phyloP scores from a whole-genome alignment of 1,284 basidiomycete species.

The Meira miltonrushii region DNA sequence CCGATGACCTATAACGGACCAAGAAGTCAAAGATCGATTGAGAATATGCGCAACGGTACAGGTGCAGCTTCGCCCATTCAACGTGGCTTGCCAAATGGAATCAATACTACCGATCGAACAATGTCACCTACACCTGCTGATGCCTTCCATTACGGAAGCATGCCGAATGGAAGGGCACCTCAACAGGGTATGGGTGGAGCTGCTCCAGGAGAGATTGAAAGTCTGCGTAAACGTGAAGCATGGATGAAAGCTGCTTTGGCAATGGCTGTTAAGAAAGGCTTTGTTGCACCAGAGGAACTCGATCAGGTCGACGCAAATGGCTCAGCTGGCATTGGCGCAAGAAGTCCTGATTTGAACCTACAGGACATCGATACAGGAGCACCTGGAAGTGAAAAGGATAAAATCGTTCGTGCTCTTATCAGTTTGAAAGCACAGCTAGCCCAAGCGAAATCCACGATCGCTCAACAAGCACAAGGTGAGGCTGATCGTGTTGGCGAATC shows the following conservation, averaged over 20 bases:
- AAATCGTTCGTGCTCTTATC: slow-evolving; percentile 69
- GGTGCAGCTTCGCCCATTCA: slow-evolving; percentile 2
- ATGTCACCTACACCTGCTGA: slow-evolving; percentile 23
- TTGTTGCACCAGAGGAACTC: slow-evolving; percentile 62
- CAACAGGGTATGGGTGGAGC: slow-evolving; percentile 1
- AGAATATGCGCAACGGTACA: slow-evolving; percentile 35
- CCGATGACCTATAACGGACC: slow-evolving; percentile 25
- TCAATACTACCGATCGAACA: slow-evolving; percentile 20
- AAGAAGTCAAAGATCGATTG: slow-evolving; percentile 38
- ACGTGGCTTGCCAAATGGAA: slow-evolving; percentile 23
- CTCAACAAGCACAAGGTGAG: slow-evolving; percentile 68
- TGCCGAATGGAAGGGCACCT: slow-evolving; percentile 4
- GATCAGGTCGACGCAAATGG: slow-evolving; percentile 28
- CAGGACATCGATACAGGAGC: slow-evolving; percentile 53
- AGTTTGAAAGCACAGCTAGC: slow-evolving; percentile 85
- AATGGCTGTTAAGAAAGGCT: slow-evolving; percentile 75
- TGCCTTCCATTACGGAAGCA: slow-evolving; percentile 42
- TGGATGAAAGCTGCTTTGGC: slow-evolving; percentile 81
- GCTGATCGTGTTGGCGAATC: slow-evolving; percentile 75
- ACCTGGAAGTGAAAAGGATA: slow-evolving; percentile 54
- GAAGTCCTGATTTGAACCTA: slow-evolving; percentile 34
- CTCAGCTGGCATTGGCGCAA: slow-evolving; percentile 14
- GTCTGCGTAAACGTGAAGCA: slow-evolving; percentile 68
- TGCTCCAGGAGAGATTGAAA: slow-evolving; percentile 63
- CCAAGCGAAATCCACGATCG: slow-evolving; percentile 70